Base-by-base conservation (phyloP, 2,329 filamentous ascomycete species). In the Escovopsis sp. region DNA sequence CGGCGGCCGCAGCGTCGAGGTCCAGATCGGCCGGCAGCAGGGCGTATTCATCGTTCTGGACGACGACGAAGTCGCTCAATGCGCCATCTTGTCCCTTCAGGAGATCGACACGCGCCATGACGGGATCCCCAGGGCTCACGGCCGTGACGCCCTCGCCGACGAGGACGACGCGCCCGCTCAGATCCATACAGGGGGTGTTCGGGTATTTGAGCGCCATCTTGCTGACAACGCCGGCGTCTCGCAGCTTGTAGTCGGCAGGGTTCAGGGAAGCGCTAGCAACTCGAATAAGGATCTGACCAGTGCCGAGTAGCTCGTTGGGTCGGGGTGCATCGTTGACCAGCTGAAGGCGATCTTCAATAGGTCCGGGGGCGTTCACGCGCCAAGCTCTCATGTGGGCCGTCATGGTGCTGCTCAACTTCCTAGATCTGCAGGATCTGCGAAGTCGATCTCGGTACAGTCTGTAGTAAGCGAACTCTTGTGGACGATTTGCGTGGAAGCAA, bases 231-330 rank as follows among this genome's bases (percentile, higher is more conserved):
- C 56, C 56, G 4, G 62, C 37, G 34, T 63, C 60, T n/a, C 54
- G 45, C 4, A 66, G 32, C 41, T 70, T 70, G 58, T 61, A 60
- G 49, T 70, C 66, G 38, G 61, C 58, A 0, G 65, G 66, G 45
- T 71, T 70, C 25, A 66, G 48, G 5, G 56, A 50, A 1, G 59
- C 55, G 42, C 57, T 54, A 37, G 54, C 46, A 36, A 70, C 62
- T 35, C 56, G 49, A 34, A 70, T 50, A 30, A 68, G 54, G 34
- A 65, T 49, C 28, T 60, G 44, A 33, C 53, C 50, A 3, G 40
- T 27, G 27, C 58, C 39, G 39, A 27, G 49, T 27, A 17, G 34
- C 27, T 3, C 36, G 1, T 36, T 41, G 34, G 40, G 40, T 14
- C 30, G 19, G 25, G 27, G 9, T 1, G 17, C 38, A 28, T 35